phyloP scores from a whole-genome alignment of 2,329 filamentous ascomycete genomes.

The Ploettnerulaceae sp. region DNA sequence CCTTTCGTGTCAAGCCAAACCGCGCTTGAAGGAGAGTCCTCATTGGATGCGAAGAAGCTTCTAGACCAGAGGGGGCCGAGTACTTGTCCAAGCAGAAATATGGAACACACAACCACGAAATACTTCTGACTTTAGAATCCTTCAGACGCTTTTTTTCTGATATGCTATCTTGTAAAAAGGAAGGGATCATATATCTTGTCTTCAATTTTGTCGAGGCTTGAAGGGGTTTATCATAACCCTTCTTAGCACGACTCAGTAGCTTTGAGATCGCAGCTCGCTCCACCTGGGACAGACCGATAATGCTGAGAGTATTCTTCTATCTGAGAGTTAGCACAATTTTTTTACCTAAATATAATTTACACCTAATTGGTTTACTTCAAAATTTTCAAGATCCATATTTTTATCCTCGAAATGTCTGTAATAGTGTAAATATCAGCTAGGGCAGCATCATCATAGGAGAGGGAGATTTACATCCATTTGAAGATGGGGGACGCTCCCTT shows the following conservation, averaged over 20 bases:
- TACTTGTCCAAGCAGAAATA: conserved; percentile 45
- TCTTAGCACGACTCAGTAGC: conserved; percentile 14
- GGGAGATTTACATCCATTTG: conserved; percentile 11
- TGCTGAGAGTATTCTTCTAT: conserved; percentile 7
- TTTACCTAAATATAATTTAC: neutral
- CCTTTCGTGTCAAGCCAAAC: conserved; percentile 37
- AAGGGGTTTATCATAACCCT: conserved; percentile 19
- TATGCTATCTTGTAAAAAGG: conserved; percentile 18
- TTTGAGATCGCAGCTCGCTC: conserved; percentile 18
- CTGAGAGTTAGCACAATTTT: neutral
- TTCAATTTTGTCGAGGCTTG: conserved; percentile 17
- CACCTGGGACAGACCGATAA: conserved; percentile 11
- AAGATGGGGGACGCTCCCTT: conserved; percentile 4
- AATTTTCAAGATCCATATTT: conserved; percentile 16
- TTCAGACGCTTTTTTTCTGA: conserved; percentile 6
- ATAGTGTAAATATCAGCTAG: neutral
- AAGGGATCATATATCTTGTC: conserved; percentile 17
- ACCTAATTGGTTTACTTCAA: conserved; percentile 3
- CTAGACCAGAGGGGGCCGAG: conserved; percentile 32
- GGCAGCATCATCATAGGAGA: neutral
- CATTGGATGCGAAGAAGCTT: conserved; percentile 37
- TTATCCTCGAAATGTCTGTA: conserved; percentile 13
- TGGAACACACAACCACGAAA: conserved; percentile 34
- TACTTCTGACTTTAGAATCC: conserved; percentile 10
- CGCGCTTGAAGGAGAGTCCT: conserved; percentile 42